Conservation (phyloP, 163 green algal genomes). For the Scenedesmus sp. region DNA sequence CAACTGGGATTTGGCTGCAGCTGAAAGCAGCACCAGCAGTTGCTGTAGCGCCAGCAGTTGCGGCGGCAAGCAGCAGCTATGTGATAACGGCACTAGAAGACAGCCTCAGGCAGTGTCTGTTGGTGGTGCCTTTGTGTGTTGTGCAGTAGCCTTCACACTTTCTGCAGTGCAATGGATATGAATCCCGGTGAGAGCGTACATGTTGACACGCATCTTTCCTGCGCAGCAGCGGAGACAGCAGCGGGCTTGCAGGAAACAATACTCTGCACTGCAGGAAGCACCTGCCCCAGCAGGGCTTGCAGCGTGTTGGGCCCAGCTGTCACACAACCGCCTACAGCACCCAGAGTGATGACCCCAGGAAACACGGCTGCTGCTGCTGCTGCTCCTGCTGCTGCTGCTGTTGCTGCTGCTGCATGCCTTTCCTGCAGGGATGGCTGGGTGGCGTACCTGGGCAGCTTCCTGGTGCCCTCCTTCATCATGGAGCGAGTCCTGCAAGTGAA, state of each 20-base stretch:
- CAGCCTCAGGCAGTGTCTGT: too few relatives aligned
- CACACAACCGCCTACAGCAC: background rate
- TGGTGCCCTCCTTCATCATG: conserved; percentile 41
- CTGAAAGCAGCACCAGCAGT: background rate
- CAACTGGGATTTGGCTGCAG: background rate
- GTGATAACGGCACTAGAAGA: too few relatives aligned
- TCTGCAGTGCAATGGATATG: too few relatives aligned
- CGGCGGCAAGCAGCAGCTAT: background rate
- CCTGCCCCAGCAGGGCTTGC: background rate
- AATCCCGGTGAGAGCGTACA: background rate
- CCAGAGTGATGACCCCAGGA: too few relatives aligned
- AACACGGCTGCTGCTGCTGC: background rate
- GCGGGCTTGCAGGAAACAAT: background rate
- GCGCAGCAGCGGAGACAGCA: background rate
- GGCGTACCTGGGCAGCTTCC: conserved; percentile 34
- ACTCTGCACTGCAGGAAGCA: background rate
- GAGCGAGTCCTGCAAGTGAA: conserved; percentile 32
- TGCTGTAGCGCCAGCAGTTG: background rate
- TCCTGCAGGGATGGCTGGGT: conserved; percentile 38
- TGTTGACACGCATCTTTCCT: background rate
- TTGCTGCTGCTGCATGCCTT: background rate
- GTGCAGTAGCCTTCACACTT: background rate
- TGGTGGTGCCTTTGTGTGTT: background rate
- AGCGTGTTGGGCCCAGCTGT: background rate
- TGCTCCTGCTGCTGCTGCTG: background rate